phyloP scores from a whole-genome alignment of 2,329 filamentous ascomycete species.

The Xylariaceae sp. region DNA sequence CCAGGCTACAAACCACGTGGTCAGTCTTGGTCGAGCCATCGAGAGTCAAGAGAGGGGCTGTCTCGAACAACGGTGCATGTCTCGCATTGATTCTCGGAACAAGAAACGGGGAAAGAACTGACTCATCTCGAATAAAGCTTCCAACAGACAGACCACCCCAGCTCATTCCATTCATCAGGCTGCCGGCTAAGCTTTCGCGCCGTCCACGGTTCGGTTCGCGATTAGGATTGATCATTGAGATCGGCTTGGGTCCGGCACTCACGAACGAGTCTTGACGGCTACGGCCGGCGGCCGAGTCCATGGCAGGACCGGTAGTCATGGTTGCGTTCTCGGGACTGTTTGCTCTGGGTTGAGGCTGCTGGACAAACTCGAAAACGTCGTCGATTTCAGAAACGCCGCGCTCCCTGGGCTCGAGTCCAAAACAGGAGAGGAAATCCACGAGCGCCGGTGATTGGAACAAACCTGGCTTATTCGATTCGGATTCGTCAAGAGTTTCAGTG shows the following conservation, averaged over 20 bases:
- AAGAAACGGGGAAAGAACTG: slow-evolving; percentile 46
- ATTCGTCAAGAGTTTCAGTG: slow-evolving; percentile 16
- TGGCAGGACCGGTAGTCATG: slow-evolving; percentile 57
- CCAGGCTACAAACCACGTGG: slow-evolving; percentile 58
- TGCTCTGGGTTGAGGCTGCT: not conserved
- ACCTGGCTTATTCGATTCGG: not conserved
- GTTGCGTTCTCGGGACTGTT: slow-evolving; percentile 34
- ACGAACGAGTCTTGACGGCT: slow-evolving; percentile 63
- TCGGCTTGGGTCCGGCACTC: slow-evolving; percentile 62
- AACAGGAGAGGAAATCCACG: no score
- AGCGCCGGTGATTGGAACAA: no score
- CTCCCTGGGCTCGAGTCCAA: no score
- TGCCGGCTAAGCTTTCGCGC: slow-evolving; percentile 60
- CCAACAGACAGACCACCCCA: slow-evolving; percentile 96
- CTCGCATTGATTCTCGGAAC: not conserved
- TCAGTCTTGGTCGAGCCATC: slow-evolving; percentile 27
- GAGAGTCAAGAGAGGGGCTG: slow-evolving; percentile 8
- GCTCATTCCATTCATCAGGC: slow-evolving; percentile 79
- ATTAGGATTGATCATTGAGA: slow-evolving; percentile 62
- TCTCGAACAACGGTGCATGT: slow-evolving; percentile 15
- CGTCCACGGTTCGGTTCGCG: slow-evolving; percentile 56
- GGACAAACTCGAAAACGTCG: not conserved
- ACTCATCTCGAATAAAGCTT: slow-evolving; percentile 98
- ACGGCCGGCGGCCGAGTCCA: slow-evolving; percentile 57
- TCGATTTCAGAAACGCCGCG: no score